Base-by-base conservation (phyloP, 148 eudicot genomes). In the Camellia sinensis region DNA sequence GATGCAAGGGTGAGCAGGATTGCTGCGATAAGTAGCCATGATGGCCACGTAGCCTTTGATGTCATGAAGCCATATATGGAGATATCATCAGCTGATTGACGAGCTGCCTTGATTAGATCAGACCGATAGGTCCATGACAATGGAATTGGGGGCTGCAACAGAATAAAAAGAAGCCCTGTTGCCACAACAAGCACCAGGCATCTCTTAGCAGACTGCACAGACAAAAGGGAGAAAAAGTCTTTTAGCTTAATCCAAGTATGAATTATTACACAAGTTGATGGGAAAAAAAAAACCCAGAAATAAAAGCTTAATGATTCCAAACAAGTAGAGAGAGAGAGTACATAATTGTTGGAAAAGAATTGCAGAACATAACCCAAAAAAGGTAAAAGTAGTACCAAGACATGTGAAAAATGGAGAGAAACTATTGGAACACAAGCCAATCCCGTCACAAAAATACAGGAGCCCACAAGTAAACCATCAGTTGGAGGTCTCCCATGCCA, bases 11-110 rank as follows among this genome's bases (percentile, higher is more conserved):
- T 90, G 84, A 96, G 98, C 60, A 96, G 90, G 83, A 91, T 88
- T 48, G 97, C 89, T 46, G 85, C 83, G 74, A 96, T 92, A 69
- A 96, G 98, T 75, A 96, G 89, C 99, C 99, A 96, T 60, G 99
- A 90, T 52, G 98, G 99, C 99, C 99, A 96, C 76, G 98, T 93
- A 75, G 97, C 95, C 88, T 92, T 93, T 69, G 92, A 74, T 67
- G 97, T 89, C 87, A 91, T 80, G 86, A 92, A 91, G 73, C 99
- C 99, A 64, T 96, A 94, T 45, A 96, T 96, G 71, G 98, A 89
- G 75, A 96, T 86, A 79, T 96, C 99, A 83, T 96, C 99, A 19
- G 91, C 90, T 69, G 99, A 89, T 83, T 89, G 92, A 82, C 92
- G 97, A 75, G 98, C 98, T 59, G 91, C 91, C 85, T 85, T 93